A percentile compares a stretch with the other conserved stretches of the same genome.
These are phyloP conservation scores for Botryotinia convoluta DNA, from an alignment of 2,329 filamentous ascomycete species.

Conservation along the genomic window DNA sequence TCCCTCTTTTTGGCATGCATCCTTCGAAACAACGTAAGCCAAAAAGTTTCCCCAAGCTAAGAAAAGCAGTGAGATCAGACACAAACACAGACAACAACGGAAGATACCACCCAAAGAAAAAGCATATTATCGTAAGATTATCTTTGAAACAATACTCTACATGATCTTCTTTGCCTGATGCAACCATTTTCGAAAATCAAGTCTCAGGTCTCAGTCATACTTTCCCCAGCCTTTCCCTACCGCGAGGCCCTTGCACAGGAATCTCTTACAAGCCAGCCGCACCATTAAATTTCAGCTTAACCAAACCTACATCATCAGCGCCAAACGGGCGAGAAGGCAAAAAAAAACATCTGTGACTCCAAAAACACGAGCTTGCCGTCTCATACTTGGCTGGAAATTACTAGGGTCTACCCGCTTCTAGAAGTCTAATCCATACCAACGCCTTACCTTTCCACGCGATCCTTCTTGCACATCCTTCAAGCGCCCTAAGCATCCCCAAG, in stretches of 20 bases:
- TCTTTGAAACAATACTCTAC: constrained; percentile 3
- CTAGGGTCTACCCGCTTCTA: constrained; percentile 1
- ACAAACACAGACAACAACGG: not conserved
- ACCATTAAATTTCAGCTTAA: constrained; percentile 6
- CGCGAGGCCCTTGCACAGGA: constrained; percentile 16
- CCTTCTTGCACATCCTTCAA: constrained; percentile 16
- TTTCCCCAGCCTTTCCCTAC: not conserved
- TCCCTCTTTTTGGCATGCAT: not conserved
- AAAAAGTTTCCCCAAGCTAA: not conserved
- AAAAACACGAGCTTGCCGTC: not conserved
- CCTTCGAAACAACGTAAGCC: not conserved
- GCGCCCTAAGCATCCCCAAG: not conserved
- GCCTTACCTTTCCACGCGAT: constrained; percentile 15
- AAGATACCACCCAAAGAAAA: too few relatives aligned
- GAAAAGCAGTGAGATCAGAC: not conserved
- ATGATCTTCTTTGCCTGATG: constrained; percentile 9
- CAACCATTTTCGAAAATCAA: not conserved
- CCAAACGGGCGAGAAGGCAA: not conserved
- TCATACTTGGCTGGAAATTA: not conserved
- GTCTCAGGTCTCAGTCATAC: not conserved
- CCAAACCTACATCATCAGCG: not conserved
- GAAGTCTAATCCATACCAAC: not conserved
- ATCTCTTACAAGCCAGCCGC: constrained; percentile 11
- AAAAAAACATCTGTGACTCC: not conserved
- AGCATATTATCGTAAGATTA: not conserved